Evolutionary conservation across 2,329 filamentous ascomycete genomes (phyloP).

Genomic region (Fusarium humuli): DNA sequence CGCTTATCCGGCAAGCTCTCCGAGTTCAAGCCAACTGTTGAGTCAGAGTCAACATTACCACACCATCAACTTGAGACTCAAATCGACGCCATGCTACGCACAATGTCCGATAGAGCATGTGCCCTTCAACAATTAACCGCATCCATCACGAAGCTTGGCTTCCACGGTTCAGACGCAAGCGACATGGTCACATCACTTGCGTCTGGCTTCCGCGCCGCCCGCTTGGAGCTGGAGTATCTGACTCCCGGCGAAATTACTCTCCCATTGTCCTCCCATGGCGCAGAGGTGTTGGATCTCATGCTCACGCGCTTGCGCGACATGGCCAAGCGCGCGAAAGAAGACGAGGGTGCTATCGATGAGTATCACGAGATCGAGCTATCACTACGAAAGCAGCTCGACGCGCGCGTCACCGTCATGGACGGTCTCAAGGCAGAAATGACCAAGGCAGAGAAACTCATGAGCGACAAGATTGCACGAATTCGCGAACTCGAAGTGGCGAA

Average conservation of each 20-base stretch:
- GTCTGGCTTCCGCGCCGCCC: conserved; percentile 65
- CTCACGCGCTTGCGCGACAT: conserved; percentile 63
- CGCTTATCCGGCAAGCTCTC: conserved; percentile 54
- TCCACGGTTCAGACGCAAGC: conserved; percentile 59
- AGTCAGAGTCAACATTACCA: conserved; percentile 24
- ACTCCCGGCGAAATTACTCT: conserved; percentile 68
- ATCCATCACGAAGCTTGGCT: conserved; percentile 63
- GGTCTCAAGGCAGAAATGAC: conserved; percentile 57
- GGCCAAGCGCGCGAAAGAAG: conserved; percentile 58
- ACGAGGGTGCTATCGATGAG: conserved; percentile 68
- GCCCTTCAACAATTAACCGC: conserved; percentile 59
- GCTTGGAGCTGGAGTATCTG: conserved; percentile 72
- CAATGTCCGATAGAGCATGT: conserved; percentile 61
- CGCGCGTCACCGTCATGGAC: conserved; percentile 64
- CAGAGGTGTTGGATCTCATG: conserved; percentile 67
- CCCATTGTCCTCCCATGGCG: conserved; percentile 64
- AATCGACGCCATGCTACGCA: conserved; percentile 57
- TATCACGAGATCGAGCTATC: conserved; percentile 68
- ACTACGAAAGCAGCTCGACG: conserved; percentile 67
- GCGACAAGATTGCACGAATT: conserved; percentile 55
- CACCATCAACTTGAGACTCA: conserved; percentile 55
- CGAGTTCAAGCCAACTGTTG: conserved; percentile 21
- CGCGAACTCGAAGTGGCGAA: conserved; percentile 63
- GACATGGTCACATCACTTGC: conserved; percentile 63
- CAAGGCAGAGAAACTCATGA: conserved; percentile 50